These are phyloP conservation scores for Mucor ambiguus DNA, from an alignment of 371 early-diverging fungal genomes.

Conservation along the genomic window DNA sequence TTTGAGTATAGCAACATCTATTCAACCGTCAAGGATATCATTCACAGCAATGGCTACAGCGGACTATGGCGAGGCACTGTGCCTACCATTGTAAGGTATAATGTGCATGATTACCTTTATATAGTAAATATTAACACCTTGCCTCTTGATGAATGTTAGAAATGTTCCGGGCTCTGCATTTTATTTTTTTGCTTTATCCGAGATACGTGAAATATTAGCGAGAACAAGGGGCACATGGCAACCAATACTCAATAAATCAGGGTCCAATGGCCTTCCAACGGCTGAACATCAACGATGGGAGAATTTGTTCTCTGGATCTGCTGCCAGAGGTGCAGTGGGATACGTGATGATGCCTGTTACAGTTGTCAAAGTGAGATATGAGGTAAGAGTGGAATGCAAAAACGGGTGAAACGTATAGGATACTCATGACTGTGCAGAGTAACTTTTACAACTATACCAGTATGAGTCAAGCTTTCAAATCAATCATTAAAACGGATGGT, in stretches of 20 bases:
- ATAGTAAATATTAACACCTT: neutral
- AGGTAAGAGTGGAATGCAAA: conserved; percentile 52
- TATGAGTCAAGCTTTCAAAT: conserved; percentile 62
- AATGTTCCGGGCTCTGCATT: conserved; percentile 87
- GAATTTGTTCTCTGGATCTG: conserved; percentile 79
- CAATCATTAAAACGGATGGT: conserved; percentile 64
- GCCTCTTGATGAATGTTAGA: conserved; percentile 34
- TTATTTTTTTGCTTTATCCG: conserved; percentile 73
- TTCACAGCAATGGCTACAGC: conserved; percentile 62
- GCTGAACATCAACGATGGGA: conserved; percentile 47
- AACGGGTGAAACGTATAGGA: neutral
- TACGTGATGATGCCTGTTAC: conserved; percentile 94
- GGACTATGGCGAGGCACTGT: conserved; percentile 94
- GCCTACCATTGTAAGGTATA: conserved; percentile 81
- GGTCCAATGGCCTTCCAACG: conserved; percentile 12
- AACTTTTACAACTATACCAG: conserved; percentile 81
- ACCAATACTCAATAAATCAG: conserved; percentile 25
- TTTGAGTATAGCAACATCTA: conserved; percentile 52
- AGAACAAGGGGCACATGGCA: conserved; percentile 42
- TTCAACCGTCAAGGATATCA: conserved; percentile 58
- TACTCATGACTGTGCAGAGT: conserved; percentile 50
- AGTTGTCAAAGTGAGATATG: conserved; percentile 91
- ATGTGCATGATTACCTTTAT: neutral
- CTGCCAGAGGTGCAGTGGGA: conserved; percentile 85
- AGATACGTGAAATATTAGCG: conserved; percentile 48